A percentile compares a stretch with the other conserved stretches of the same genome.
Conservation (phyloP, 2,329 filamentous ascomycete species). For the Fusarium denticulatum region DNA sequence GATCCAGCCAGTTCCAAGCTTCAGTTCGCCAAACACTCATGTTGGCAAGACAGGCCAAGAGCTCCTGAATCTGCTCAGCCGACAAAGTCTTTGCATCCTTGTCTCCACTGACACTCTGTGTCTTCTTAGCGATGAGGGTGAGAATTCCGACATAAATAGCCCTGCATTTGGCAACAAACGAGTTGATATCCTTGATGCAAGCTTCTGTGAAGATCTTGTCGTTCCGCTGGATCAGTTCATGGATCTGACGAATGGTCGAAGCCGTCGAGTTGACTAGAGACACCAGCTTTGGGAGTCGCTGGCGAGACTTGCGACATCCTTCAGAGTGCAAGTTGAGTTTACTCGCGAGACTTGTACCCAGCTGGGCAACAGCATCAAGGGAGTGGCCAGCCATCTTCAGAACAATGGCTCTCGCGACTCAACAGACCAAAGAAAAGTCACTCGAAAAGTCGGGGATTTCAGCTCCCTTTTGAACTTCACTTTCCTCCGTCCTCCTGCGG, state of each 20-base stretch:
- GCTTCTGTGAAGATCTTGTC: not conserved
- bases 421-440: fast-evolving
- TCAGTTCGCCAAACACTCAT: not conserved
- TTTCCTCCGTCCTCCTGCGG: not conserved
- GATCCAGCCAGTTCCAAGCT: not conserved
- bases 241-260: not conserved
- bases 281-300: not conserved
- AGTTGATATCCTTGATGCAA: not conserved
- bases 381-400: not conserved
- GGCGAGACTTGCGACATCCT: not conserved
- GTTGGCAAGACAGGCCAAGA: not conserved
- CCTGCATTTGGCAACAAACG: not conserved
- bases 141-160: not conserved
- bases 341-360: not conserved
- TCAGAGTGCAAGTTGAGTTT: not conserved
- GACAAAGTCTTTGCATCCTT: not conserved
- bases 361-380: not conserved
- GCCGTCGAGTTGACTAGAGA: not conserved
- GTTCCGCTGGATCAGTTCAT: not conserved
- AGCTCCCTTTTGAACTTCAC: not conserved
- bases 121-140: not conserved
- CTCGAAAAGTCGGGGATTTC: fast-evolving
- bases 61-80: fast-evolving
- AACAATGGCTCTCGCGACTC: fast-evolving
- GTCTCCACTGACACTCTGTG: not conserved